Evolutionary conservation across 768 basidiomycete genomes (phyloP).

Genomic region (Kwoniella sp.): DNA sequence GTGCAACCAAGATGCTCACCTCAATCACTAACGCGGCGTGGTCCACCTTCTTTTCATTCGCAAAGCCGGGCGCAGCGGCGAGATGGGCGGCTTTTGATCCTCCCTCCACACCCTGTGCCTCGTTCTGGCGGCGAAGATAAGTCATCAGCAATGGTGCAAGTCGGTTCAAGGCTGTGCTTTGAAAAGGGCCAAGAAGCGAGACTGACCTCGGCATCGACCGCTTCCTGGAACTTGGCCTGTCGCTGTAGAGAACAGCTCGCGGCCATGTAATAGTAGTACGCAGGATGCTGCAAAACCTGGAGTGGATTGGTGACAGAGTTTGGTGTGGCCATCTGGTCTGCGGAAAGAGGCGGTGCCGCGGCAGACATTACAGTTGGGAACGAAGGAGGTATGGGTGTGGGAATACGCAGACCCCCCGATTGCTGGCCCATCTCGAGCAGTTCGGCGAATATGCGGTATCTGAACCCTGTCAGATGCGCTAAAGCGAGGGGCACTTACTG

Average conservation of each 20-base stretch:
- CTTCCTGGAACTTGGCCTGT: slow-evolving; percentile 62
- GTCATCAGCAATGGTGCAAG: background rate
- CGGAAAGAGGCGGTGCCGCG: slow-evolving; percentile 43
- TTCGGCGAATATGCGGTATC: slow-evolving; percentile 85
- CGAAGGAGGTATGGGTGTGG: slow-evolving; percentile 34
- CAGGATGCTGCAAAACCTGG: slow-evolving; percentile 80
- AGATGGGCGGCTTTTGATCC: slow-evolving; percentile 32
- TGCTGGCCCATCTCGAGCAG: slow-evolving; percentile 77
- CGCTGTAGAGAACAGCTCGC: slow-evolving; percentile 78
- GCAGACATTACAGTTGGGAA: slow-evolving; percentile 31
- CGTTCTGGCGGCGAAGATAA: slow-evolving; percentile 11
- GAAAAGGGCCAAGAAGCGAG: background rate
- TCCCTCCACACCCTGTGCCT: slow-evolving; percentile 26
- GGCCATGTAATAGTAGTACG: slow-evolving; percentile 86
- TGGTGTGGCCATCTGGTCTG: slow-evolving; percentile 62
- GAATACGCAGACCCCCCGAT: slow-evolving; percentile 30
- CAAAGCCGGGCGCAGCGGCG: slow-evolving; percentile 62
- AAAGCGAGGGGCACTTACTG: slow-evolving; percentile 64
- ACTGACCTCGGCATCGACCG: slow-evolving; percentile 60
- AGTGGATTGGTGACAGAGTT: slow-evolving; percentile 71
- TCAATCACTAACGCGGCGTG: slow-evolving; percentile 78
- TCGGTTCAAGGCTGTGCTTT: background rate
- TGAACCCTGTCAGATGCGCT: slow-evolving; percentile 44
- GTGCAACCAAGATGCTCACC: slow-evolving; percentile 52
- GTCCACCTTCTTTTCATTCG: slow-evolving; percentile 88